Conservation (phyloP, 2,329 filamentous ascomycete species). For the Fusarium sp. region DNA sequence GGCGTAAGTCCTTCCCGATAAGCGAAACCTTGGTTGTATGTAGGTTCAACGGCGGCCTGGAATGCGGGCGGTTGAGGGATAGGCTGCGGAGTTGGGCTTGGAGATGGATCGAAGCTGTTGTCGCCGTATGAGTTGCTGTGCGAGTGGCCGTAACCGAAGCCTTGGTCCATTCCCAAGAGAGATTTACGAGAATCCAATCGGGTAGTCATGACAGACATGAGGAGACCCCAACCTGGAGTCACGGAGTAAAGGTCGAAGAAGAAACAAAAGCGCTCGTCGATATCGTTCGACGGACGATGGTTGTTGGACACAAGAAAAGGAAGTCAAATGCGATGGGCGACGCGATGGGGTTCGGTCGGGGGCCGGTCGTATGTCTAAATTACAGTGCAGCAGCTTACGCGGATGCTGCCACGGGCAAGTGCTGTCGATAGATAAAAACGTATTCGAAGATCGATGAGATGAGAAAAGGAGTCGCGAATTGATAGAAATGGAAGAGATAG, state of each 20-base stretch:
- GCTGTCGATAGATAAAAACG: slow-evolving; percentile 13
- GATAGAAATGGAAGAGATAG: slow-evolving; percentile 8
- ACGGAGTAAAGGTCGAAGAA: slow-evolving; percentile 24
- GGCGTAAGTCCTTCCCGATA: slow-evolving; percentile 52
- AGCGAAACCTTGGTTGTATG: slow-evolving; percentile 52
- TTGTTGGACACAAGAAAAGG: slow-evolving; percentile 15
- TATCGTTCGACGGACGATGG: slow-evolving; percentile 23
- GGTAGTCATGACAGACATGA: slow-evolving; percentile 53
- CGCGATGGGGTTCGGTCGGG: slow-evolving; percentile 28
- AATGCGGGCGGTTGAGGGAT: slow-evolving; percentile 36
- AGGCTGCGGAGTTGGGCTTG: slow-evolving; percentile 33
- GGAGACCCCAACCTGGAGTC: slow-evolving; percentile 54
- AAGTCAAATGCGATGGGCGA: slow-evolving; percentile 14
- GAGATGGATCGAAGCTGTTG: slow-evolving; percentile 34
- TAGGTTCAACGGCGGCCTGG: slow-evolving; percentile 47
- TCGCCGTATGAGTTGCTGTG: slow-evolving; percentile 51
- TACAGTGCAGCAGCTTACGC: slow-evolving; percentile 23
- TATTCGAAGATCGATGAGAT: slow-evolving; percentile 20
- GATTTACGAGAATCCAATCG: slow-evolving; percentile 56
- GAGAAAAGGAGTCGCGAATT: slow-evolving; percentile 24
- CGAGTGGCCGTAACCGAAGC: slow-evolving; percentile 51
- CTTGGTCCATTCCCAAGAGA: slow-evolving; percentile 54
- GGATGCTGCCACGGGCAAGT: slow-evolving; percentile 9
- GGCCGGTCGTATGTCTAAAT: slow-evolving; percentile 28
- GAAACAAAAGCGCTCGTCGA: slow-evolving; percentile 25